phyloP scores from a whole-genome alignment of 2,329 filamentous ascomycete genomes.

The Pyricularia grisea region DNA sequence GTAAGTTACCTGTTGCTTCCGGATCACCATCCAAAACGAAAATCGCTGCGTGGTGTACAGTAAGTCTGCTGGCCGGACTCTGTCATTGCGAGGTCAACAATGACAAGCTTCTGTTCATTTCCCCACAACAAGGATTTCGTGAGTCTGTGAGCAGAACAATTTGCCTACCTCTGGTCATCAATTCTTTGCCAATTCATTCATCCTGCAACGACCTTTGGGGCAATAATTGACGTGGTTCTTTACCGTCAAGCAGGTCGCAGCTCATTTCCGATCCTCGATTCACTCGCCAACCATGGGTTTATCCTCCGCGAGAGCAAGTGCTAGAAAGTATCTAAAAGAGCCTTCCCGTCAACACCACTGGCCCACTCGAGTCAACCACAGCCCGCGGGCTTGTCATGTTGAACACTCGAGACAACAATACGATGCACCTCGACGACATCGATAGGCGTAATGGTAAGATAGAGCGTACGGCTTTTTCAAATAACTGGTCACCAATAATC shows the following conservation, averaged over 20 bases:
- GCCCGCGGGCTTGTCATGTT: conserved; percentile 29
- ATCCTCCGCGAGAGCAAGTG: conserved; percentile 17
- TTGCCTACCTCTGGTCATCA: too few relatives aligned
- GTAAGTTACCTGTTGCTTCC: conserved; percentile 4
- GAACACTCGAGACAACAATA: conserved; percentile 30
- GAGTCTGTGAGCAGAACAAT: neutral
- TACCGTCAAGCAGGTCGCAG: conserved; percentile 22
- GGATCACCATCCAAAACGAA: conserved; percentile 2
- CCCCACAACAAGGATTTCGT: neutral
- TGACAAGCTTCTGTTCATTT: neutral
- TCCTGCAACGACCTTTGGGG: too few relatives aligned
- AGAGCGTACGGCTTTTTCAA: too few relatives aligned
- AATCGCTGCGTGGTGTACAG: neutral
- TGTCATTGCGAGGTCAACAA: neutral
- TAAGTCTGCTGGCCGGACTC: neutral
- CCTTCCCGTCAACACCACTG: conserved; percentile 31
- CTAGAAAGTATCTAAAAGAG: conserved; percentile 26
- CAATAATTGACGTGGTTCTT: neutral
- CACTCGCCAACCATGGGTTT: neutral
- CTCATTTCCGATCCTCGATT: conserved; percentile 41
- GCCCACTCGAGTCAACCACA: conserved; percentile 29
- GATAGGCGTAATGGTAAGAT: neutral
- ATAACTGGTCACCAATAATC: too few relatives aligned
- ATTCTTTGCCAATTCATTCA: too few relatives aligned
- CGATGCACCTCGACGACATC: conserved; percentile 2